These are phyloP conservation scores for Aspergillus nomiae DNA, from an alignment of 2,329 filamentous ascomycete genomes.

Conservation along the genomic window DNA sequence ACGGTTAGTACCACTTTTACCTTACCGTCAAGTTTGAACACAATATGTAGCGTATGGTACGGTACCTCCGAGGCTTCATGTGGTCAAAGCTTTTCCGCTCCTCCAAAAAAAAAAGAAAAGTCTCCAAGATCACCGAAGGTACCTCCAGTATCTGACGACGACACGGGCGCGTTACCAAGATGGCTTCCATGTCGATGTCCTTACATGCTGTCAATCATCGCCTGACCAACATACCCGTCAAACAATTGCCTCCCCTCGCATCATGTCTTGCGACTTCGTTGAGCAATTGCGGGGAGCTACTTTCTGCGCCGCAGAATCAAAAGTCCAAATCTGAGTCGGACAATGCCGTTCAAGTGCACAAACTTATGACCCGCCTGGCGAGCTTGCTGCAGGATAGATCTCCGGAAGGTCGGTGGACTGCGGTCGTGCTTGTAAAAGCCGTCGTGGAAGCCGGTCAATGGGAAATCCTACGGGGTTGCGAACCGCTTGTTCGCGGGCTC, in stretches of 20 bases:
- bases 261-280: constrained; percentile 65
- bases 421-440: constrained; percentile 76
- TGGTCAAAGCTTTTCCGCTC: constrained; percentile 31
- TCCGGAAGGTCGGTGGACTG: constrained; percentile 74
- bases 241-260: constrained; percentile 72
- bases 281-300: constrained; percentile 56
- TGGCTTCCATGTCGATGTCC: constrained; percentile 38
- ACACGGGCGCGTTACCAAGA: constrained; percentile 17
- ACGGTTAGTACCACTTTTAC: background rate
- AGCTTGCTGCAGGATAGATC: constrained; percentile 77
- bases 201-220: constrained; percentile 49
- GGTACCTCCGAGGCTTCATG: constrained; percentile 28
- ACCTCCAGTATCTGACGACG: background rate
- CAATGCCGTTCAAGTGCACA: constrained; percentile 71
- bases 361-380: constrained; percentile 75
- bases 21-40: background rate
- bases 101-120: constrained; percentile 5
- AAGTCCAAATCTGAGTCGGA: constrained; percentile 67
- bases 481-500: constrained; percentile 76
- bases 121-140: background rate
- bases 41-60: constrained; percentile 26
- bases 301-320: constrained; percentile 64
- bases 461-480: constrained; percentile 73
- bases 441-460: constrained; percentile 80
- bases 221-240: constrained; percentile 69